Evolutionary conservation across 371 early-diverging fungal genomes (phyloP), one percentile per base, ranked within the genome.

Genomic region (Umbelopsis sp.): DNA sequence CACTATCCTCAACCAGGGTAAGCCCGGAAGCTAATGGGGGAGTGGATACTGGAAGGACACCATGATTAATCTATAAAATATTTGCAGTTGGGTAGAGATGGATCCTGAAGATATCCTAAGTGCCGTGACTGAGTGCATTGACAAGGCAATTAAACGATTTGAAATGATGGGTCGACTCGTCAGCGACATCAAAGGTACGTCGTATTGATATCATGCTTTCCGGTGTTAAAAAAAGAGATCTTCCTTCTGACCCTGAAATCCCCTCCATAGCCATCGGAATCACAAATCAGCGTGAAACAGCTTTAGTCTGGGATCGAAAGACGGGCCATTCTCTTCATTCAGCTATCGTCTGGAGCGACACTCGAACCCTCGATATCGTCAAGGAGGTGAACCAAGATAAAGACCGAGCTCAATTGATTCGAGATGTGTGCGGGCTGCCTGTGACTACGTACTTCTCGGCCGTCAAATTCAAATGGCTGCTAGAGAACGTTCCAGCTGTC

Each of bases 251-350:
- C 46, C 8, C 37, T 44, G 38, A n/a, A 24, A 50, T 38, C 24
- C 41, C 14, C 35, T 25, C 38, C 12, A 41, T 18, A 88, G 91
- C 91, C 20, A 83, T 96, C 37, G 97, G 97, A 20, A 89, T 97
- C 64, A 96, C 97, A 18, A 97, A 96, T 79, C 97, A 97, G 79
- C 85, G 97, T 70, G 97, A 97, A 75, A 96, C 97, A 10, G 87
- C 92, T 3, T 81, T 94, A 22, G 92, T 87, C 14, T 97, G 96
- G 96, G 94, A 96, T 81, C 79, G 74, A 48, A 75, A 65, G 41
- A 93, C 94, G 5, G 97, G 96, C 50, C 72, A 88, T 72, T 91
- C 94, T 0, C 79, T 97, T 25, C 86, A 91, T 70, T 89, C 94
- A 74, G 97, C 97, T 8, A 72, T 84, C 20, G 68, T 66, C 4